Evolutionary conservation across 2,329 filamentous ascomycete species (phyloP), one percentile per base, ranked within the genome.

Genomic region (Scleromitrula shiraiana): DNA sequence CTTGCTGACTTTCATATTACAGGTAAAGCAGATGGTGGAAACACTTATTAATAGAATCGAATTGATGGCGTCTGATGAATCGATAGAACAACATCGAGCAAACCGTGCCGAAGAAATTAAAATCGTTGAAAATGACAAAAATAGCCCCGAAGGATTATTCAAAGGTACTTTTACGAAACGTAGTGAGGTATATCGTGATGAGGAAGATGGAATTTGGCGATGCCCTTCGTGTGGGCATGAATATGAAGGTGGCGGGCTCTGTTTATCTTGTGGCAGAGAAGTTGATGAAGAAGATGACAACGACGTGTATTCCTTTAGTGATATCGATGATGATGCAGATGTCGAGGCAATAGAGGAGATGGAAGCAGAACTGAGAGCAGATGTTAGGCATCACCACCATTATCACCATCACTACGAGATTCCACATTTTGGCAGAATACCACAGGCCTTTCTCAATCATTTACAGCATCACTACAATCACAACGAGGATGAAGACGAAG

Each of bases 181-280:
- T 4, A 42, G 29, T 22, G 52, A 55, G 22, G 26, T 62, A 19
- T 53, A 51, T 40, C 82, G 70, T 39, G 80, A 83, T 55, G 66
- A 73, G 27, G 72, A 73, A 59, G 81, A 85, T 60, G 74, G 75
- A 27, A 73, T 84, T 15, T 67, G 76, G 46, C 73, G 81, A 54
- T 86, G 82, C 61, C 80, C 80, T 2, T 53, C 67, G 2, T 86
- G 82, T 63, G 65, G 71, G 7, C 77, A 76, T 72, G 82, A 85
- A 62, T 67, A 85, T 39, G 77, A 80, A 59, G 78, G 80, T 36
- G 76, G 77, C 4, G 54, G 48, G 55, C 63, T 57, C 3, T 86
- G 82, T 56, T 53, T 60, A 19, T 67, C 70, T 17, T 85, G 82
- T 49, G 72, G 46, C 17, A 30, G 30, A n/a, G 50, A 53, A 15